Conservation (phyloP, 2,329 filamentous ascomycete species). For the Zymoseptoria crescenta region DNA sequence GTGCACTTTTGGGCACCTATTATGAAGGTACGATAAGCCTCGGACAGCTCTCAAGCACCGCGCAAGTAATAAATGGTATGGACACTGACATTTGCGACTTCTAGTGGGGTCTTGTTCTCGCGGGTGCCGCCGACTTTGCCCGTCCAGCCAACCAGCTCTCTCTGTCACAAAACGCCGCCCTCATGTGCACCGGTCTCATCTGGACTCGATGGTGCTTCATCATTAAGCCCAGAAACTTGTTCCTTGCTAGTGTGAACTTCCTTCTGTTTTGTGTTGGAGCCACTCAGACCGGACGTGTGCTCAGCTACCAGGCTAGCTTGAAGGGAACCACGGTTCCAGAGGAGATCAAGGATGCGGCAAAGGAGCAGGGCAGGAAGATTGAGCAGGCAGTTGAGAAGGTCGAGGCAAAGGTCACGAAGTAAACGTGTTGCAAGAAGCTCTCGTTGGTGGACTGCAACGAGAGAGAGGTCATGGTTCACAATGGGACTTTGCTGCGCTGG, state of each 20-base stretch:
- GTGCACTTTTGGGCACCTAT: conserved; percentile 99
- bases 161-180: conserved; percentile 80
- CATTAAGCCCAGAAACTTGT: conserved; percentile 86
- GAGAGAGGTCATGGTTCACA: background rate
- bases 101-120: conserved; percentile 85
- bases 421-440: background rate
- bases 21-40: conserved; percentile 60
- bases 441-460: background rate
- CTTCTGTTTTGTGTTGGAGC: conserved; percentile 85
- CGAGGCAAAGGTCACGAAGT: conserved; percentile 25
- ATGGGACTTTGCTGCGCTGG: no score
- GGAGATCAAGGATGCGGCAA: conserved; percentile 30
- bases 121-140: conserved; percentile 83
- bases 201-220: conserved; percentile 99
- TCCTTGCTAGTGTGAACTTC: conserved; percentile 95
- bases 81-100: conserved; percentile 3
- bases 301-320: conserved; percentile 54
- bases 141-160: conserved; percentile 90
- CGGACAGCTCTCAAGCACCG: background rate
- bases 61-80: background rate
- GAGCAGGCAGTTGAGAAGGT: conserved; percentile 33
- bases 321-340: conserved; percentile 47
- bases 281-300: conserved; percentile 72
- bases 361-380: conserved; percentile 25
- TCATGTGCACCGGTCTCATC: conserved; percentile 86